Evolutionary conservation across 2,329 filamentous ascomycete genomes (phyloP), one percentile per base, ranked within the genome.

Genomic region (Penicillium decumbens): DNA sequence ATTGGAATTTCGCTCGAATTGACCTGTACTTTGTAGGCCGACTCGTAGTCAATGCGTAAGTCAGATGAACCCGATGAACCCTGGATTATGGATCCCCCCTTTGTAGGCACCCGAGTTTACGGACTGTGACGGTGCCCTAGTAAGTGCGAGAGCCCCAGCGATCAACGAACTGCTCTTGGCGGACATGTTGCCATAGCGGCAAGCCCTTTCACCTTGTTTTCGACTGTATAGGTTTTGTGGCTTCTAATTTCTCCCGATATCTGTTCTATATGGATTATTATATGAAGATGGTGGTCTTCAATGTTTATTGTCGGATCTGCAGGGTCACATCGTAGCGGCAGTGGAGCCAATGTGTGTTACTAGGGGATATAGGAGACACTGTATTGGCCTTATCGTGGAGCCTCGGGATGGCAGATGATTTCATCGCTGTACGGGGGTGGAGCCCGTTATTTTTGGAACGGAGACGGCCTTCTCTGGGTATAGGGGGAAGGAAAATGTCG

Each of bases 1-100:
- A 63, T 61, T 51, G 49, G 55, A 57, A 49, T 56, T n/a, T 56
- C 43, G 47, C 47, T 38, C 55, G 8, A 37, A 12, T 18, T 15
- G 18, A 37, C 4, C 3, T 23, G 6, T 20, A 10, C 15, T 8
- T 10, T 37, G 15, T 23, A 37, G n/a, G 33, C 33, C 33, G 10
- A 29, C 2, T 5, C 3, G 28, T 29, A 29, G 28, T 29, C 28
- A 32, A n/a, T 32, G 13, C 13, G 29, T 32, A 15, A 32, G 1
- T 2, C 13, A 20, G 4, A 30, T n/a, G 27, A 6, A 27, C 6
- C 8, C 32, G 8, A 8, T 33, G 7, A 15, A 18, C 6, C 3
- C 7, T 13, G 28, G 9, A 13, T 10, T 23, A 29, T 20, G 3
- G 4, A 37, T 18, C 33, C 33, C 15, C 18, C 20, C 18, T 18